Evolutionary conservation across 805 yeast species (phyloP), one percentile per base, ranked within the genome.

Genomic region (Phaffomyces antillensis): DNA sequence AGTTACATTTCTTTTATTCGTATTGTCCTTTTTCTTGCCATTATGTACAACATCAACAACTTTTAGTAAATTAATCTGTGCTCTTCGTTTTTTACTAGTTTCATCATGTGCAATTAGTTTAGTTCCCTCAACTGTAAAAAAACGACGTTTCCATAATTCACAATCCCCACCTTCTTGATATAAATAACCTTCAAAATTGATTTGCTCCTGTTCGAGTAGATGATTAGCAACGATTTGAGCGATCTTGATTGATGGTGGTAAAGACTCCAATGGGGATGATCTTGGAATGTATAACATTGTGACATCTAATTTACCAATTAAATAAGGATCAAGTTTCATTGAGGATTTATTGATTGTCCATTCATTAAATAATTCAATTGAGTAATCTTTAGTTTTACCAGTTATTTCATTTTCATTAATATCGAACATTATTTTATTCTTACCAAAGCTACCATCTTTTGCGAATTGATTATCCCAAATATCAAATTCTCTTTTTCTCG

Each of bases 101-200:
- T 83, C 93, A 52, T 86, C 82, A 58, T 83, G 86, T 0, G 96
- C 96, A 43, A 81, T 71, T 52, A 90, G 67, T 32, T 80, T 77
- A 9, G 80, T 74, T 0, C 91, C 95, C 39, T 75, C 68, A n/a
- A 90, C 68, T 51, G 76, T 81, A 67, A 83, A 88, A 65, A 64
- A 86, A 46, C 97, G 72, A 52, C 84, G 76, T 53, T 85, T 77
- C 80, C 90, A 78, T 30, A 56, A 40, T 15, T 72, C 76, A 53
- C 93, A 76, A 65, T 90, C 98, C 10, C 97, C 97, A 17, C 98
- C 98, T 57, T 83, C 87, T 65, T 90, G 98, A 54, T 79, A 78
- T 66, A 91, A 66, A 56, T 69, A 81, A 0, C 97, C 97, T 58
- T 84, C 83, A 55, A 67, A 66, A 2, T 41, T 44, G 17, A 68